phyloP scores from a whole-genome alignment of 768 basidiomycete species.

The Podaxis sp. region DNA sequence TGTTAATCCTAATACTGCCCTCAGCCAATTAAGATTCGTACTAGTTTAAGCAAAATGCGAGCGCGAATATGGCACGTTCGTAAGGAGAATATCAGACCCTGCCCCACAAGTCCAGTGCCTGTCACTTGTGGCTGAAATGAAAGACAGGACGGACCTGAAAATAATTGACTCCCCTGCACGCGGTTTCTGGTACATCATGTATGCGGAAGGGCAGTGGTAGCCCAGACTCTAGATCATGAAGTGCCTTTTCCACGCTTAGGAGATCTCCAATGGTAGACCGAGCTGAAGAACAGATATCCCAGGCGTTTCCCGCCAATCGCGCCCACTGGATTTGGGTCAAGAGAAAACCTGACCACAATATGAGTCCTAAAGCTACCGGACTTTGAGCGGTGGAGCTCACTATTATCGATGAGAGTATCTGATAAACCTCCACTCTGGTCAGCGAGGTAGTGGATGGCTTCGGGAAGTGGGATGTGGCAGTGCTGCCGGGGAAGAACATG shows the following conservation, averaged over 20 bases:
- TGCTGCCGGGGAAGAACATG: neutral
- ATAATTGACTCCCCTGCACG: neutral
- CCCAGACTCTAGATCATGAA: neutral
- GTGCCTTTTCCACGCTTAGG: neutral
- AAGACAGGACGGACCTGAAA: neutral
- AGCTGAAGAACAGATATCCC: neutral
- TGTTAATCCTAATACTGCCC: neutral
- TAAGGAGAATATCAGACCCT: neutral
- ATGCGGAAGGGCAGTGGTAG: conserved; percentile 4
- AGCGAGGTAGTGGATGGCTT: neutral
- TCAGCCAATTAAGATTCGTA: neutral
- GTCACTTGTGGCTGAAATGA: neutral
- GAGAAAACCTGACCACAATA: neutral
- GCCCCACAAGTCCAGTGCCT: neutral
- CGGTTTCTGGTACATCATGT: neutral
- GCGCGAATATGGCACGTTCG: conserved; percentile 4
- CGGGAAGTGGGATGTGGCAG: neutral
- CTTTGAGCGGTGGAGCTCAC: neutral
- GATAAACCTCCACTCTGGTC: neutral
- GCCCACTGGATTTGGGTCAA: conserved; percentile 5
- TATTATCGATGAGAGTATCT: conserved; percentile 2
- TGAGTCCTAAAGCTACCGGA: neutral
- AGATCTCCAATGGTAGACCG: neutral
- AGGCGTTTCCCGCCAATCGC: neutral
- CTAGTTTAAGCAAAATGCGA: neutral